Conservation (phyloP, 164 flowering plant species). For the Pachysandra terminalis region DNA sequence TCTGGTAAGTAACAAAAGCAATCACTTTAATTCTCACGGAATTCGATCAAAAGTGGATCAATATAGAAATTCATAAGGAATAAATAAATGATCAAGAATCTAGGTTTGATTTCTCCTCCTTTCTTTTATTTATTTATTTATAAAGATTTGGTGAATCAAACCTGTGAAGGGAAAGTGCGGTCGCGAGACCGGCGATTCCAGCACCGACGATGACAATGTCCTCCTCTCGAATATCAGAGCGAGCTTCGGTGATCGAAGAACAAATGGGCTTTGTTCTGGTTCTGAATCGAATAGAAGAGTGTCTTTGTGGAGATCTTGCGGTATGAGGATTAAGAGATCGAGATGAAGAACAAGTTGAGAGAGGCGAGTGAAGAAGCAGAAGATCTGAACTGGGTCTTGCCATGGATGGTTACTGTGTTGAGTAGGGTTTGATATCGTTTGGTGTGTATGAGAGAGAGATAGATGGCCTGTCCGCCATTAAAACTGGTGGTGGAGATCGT, state of each 20-base stretch:
- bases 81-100: too few species aligned
- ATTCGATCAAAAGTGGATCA: neutral
- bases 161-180: constrained; percentile 81
- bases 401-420: neutral
- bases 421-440: neutral
- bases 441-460: neutral
- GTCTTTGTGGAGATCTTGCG: constrained; percentile 1
- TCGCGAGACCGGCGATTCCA: constrained; percentile 88
- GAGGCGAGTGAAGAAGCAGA: constrained; percentile 4
- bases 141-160: constrained; percentile 7
- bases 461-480: neutral
- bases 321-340: neutral
- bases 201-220: constrained; percentile 75
- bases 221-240: constrained; percentile 33
- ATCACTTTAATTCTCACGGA: neutral
- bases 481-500: constrained; percentile 23
- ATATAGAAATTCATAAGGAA: too few species aligned
- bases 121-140: too few species aligned
- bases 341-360: constrained; percentile 11
- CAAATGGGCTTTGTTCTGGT: constrained; percentile 14
- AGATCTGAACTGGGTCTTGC: constrained; percentile 2
- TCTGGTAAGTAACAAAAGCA: constrained; percentile 29
- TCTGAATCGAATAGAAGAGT: constrained; percentile 5
- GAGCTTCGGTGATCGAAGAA: constrained; percentile 16
- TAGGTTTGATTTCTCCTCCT: neutral